Percentiles rank a stretch among this genome's conserved stretches.
phyloP scores from a whole-genome alignment of 2,329 filamentous ascomycete genomes.

The Leptoxyphium fumago region DNA sequence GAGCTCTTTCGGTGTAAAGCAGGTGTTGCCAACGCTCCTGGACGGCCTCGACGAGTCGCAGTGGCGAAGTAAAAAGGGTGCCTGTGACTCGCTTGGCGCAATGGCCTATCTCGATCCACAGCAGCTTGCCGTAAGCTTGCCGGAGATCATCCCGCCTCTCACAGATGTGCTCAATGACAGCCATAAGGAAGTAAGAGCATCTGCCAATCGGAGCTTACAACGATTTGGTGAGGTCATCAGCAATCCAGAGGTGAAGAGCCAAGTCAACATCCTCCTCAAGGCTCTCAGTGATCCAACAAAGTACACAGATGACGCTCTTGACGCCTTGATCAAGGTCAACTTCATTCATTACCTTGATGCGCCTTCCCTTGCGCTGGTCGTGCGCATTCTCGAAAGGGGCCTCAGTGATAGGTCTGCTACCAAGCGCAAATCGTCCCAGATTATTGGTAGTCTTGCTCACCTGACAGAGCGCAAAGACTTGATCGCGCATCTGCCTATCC shows the following conservation, averaged over 20 bases:
- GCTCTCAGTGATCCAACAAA: slow-evolving; percentile 95
- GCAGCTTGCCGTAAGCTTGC: slow-evolving; percentile 79
- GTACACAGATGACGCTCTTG: slow-evolving; percentile 87
- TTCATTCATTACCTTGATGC: slow-evolving; percentile 98
- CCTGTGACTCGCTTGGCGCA: slow-evolving; percentile 87
- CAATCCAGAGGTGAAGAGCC: slow-evolving; percentile 89
- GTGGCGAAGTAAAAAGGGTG: slow-evolving; percentile 97
- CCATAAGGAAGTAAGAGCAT: slow-evolving; percentile 87
- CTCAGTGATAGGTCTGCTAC: slow-evolving; percentile 82
- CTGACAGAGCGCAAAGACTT: slow-evolving; percentile 93
- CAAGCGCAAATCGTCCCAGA: slow-evolving; percentile 90
- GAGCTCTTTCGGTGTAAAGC: slow-evolving; percentile 90
- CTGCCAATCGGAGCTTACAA: slow-evolving; percentile 90
- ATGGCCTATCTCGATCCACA: slow-evolving; percentile 98
- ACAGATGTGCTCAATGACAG: slow-evolving; percentile 92
- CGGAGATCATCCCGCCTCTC: slow-evolving; percentile 90
- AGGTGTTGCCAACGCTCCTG: slow-evolving; percentile 80
- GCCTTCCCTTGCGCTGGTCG: slow-evolving; percentile 84
- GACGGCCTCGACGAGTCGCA: slow-evolving; percentile 87
- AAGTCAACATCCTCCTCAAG: slow-evolving; percentile 84
- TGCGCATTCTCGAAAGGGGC: slow-evolving; percentile 87
- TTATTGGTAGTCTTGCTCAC: slow-evolving; percentile 94
- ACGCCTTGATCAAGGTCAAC: slow-evolving; percentile 91
- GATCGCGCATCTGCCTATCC: slow-evolving; percentile 73
- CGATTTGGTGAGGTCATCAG: slow-evolving; percentile 96